These are phyloP conservation scores for Dothistroma septosporum DNA, from an alignment of 2,329 filamentous ascomycete species.

Conservation along the genomic window DNA sequence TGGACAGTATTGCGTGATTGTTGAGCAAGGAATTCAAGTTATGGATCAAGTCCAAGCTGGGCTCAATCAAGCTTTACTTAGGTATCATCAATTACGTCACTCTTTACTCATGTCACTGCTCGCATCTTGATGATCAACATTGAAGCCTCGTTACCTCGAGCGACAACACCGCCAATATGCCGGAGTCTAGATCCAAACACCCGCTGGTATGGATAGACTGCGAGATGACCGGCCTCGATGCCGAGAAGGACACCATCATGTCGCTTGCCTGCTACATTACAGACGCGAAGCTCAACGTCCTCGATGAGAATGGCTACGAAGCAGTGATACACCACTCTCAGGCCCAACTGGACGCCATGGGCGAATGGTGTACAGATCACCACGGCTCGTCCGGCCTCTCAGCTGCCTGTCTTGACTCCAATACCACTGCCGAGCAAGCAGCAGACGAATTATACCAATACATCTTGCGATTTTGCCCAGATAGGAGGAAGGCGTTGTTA, in stretches of 20 bases:
- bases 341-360: slow-evolving; percentile 71
- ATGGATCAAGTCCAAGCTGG: background rate
- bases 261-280: slow-evolving; percentile 55
- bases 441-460: slow-evolving; percentile 71
- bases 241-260: slow-evolving; percentile 24
- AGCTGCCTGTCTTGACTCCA: slow-evolving; percentile 67
- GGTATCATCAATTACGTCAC: background rate
- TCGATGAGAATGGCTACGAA: slow-evolving; percentile 76
- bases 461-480: slow-evolving; percentile 67
- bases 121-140: background rate
- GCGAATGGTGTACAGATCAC: slow-evolving; percentile 79
- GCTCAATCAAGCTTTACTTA: background rate
- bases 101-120: background rate
- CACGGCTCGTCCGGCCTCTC: slow-evolving; percentile 81
- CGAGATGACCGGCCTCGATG: slow-evolving; percentile 86
- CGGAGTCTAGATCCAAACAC: slow-evolving; percentile 51
- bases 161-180: slow-evolving; percentile 31
- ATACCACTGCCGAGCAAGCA: slow-evolving; percentile 66
- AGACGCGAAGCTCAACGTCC: slow-evolving; percentile 67
- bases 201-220: slow-evolving; percentile 86
- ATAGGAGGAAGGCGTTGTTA: slow-evolving; percentile 64
- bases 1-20: slow-evolving; percentile 9
- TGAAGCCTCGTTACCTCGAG: background rate
- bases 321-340: slow-evolving; percentile 70
- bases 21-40: background rate